Base-by-base conservation (phyloP, 139 green algal genomes). In the Tetratostichococcus sp. region DNA sequence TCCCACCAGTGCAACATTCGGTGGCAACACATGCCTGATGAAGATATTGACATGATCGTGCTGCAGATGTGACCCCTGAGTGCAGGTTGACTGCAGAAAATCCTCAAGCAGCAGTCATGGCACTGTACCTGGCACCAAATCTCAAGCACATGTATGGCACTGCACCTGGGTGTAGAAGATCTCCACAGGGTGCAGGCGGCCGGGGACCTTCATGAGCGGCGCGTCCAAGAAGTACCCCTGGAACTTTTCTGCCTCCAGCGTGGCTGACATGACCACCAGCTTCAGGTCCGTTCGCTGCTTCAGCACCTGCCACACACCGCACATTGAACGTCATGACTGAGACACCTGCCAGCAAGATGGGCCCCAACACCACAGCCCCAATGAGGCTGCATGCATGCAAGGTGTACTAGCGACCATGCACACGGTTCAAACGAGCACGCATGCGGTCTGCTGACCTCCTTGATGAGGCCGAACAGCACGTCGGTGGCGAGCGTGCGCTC, bases 161-260 rank as follows among this genome's bases (percentile, higher is more conserved):
- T 21, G 14, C 71, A 76, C 83, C 84, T 94, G 89, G 5, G 96
- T 99, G 90, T 99, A 99, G 82, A 99, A 99, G 79, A 99, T 97
- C 80, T 99, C 96, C 71, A 99, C 96, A 19, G 95, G 96, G 75
- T 98, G 93, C 87, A 98, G 79, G 31, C 95, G 84, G 2, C 95
- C 95, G n/a, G 95, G 95, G 14, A 99, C 94, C 79, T 97, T 97
- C 88, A 99, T 97, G 16, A 99, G 84, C 1, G 95, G 95, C 1
- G 95, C 95, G 35, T 95, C 92, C 70, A 93, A 71, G 78, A 98
- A 99, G 78, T 99, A 99, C 70, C 80, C 86, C 82, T 99, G 96
- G 83, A 99, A 99, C 88, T 99, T 99, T 82, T 99, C 94, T 6
- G 96, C 96, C 84, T 99, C 96, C 33, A 99, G 87, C 28, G 96